Evolutionary conservation across 495 filamentous ascomycete genomes (phyloP), one percentile per base, ranked within the genome.

Genomic region (Penicillium lividum): DNA sequence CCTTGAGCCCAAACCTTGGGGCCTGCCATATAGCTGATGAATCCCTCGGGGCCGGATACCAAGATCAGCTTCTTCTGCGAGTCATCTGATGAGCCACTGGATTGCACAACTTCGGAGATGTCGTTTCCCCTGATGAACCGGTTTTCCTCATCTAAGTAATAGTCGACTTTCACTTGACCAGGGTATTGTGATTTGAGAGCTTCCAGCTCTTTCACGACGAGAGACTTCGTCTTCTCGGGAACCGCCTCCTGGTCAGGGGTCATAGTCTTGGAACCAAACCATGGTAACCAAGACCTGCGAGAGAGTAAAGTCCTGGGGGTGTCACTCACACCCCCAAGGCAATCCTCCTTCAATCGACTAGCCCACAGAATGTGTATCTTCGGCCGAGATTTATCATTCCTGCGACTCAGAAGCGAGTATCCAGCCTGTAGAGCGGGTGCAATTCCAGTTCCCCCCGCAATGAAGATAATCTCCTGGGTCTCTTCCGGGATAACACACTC

Each of bases 401-500:
- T 66, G 36, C 73, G 68, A 34, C 58, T 62, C 52, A 86, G 69
- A 4, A 94, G 63, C 8, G 80, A 81, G 56, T 85, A 73, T 36
- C 84, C 90, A 27, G 86, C 81, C 72, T 98, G 93, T 61, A 97
- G 68, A 33, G 93, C 94, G 1, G 93, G 90, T 25, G 91, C 92
- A 68, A 98, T 94, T 0, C 93, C 94, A 6, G 94, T 98, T 0
- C 94, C 94, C 0, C 93, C 94, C 13, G 93, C 94, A 33, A 97
- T 75, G 70, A 98, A 97, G 3, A 97, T 66, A 3, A 97, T 78
- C 33, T 82, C 72, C 18, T 71, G 75, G 38, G 74, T 86, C 44
- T 74, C 65, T 13, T 67, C 56, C 10, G 78, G 88, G 34, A 88
- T 83, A 62, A 73, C 80, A 57, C 79, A 90, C 42, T 95, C 92